These are phyloP conservation scores for Acanthamoeba rhysodes DNA, from an alignment of 208 protist species.

Conservation along the genomic window DNA sequence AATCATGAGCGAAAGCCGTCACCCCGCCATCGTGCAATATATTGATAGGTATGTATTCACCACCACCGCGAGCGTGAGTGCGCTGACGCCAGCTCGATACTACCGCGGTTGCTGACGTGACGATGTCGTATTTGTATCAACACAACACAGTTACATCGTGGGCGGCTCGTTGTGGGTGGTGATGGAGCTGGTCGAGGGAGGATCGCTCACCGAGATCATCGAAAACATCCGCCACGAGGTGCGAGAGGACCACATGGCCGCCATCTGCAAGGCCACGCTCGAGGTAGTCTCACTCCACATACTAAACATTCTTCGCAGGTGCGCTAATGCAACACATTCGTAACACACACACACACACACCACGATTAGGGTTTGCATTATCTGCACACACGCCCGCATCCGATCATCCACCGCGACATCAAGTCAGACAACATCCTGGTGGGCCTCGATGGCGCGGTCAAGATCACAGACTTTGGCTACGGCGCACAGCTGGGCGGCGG, in stretches of 20 bases:
- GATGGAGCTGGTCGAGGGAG: conserved; percentile 74
- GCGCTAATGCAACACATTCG: no score
- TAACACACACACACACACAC: no score
- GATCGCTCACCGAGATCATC: conserved; percentile 63
- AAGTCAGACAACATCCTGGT: conserved; percentile 42
- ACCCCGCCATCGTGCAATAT: conserved; percentile 51
- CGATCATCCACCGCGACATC: conserved; percentile 61
- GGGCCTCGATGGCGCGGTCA: conserved; percentile 1
- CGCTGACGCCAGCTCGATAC: no score
- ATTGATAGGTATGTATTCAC: not conserved
- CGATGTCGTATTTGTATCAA: not conserved
- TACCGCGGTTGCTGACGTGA: not conserved
- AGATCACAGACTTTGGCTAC: conserved; percentile 90
- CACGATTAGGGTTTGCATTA: conserved; percentile 5
- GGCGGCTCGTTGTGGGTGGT: conserved; percentile 62
- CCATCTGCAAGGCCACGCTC: conserved; percentile 61
- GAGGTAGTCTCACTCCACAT: not conserved
- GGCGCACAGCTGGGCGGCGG: conserved; percentile 86
- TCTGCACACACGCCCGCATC: not conserved
- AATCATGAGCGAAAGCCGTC: conserved; percentile 40
- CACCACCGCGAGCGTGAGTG: not conserved
- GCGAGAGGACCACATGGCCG: conserved; percentile 69
- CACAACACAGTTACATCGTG: not conserved
- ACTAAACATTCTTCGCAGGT: not conserved
- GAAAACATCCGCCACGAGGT: not conserved